A percentile compares a stretch with the other conserved stretches of the same genome.
Evolutionary conservation across 2,329 filamentous ascomycete genomes (phyloP).

Genomic region (Hysterium pulicare): DNA sequence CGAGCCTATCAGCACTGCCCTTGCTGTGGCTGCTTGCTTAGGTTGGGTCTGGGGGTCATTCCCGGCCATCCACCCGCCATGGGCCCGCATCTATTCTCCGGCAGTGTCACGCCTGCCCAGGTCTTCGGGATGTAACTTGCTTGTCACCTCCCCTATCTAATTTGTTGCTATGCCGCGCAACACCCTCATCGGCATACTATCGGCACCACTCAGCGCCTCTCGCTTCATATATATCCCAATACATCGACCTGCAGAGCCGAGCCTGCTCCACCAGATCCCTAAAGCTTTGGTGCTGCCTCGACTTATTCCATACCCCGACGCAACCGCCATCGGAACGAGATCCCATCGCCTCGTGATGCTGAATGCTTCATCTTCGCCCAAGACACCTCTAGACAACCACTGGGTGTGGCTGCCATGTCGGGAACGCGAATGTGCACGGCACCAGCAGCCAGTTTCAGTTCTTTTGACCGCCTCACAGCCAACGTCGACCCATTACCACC

Average conservation of each 20-base stretch:
- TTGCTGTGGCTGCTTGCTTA: too few species aligned
- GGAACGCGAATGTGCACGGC: too few species aligned
- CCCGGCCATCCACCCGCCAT: conserved; percentile 1
- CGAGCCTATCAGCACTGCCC: neutral
- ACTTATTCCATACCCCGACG: too few species aligned
- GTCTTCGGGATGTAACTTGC: conserved; percentile 1
- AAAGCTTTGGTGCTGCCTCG: neutral
- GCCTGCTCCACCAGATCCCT: neutral
- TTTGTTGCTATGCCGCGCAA: conserved; percentile 5
- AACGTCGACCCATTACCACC: conserved; percentile 3
- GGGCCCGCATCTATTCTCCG: neutral
- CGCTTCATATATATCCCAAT: conserved; percentile 5
- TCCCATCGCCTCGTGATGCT: too few species aligned
- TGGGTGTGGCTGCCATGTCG: too few species aligned
- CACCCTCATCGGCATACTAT: conserved; percentile 3
- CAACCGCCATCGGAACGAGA: too few species aligned
- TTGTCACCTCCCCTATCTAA: conserved; percentile 8
- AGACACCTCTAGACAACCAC: too few species aligned
- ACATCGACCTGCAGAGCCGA: neutral
- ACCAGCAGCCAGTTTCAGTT: neutral
- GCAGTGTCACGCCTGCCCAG: neutral
- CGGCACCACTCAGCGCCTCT: conserved; percentile 5
- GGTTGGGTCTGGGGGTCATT: conserved; percentile 6
- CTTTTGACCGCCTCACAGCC: neutral
- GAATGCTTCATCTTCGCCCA: too few species aligned